These are phyloP conservation scores for Babesia caballi DNA, from an alignment of 169 alveolate genomes.

Conservation along the genomic window DNA sequence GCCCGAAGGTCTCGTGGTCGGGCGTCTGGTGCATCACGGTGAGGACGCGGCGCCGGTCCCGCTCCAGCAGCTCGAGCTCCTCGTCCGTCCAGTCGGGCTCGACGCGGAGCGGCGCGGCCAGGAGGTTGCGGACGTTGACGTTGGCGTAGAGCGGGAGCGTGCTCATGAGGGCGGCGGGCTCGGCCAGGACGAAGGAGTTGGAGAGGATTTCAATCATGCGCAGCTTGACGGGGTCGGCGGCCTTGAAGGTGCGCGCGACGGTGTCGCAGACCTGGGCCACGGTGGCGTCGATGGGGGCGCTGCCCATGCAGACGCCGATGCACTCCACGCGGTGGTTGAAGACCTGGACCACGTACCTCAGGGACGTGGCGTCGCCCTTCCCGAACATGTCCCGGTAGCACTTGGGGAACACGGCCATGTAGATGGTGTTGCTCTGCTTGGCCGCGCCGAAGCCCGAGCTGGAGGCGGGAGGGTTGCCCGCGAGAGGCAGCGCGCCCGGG, in stretches of 20 bases:
- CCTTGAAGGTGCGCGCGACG: background rate
- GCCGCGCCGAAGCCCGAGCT: background rate
- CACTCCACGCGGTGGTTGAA: slow-evolving; percentile 52
- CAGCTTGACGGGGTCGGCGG: background rate
- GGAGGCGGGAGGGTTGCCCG: background rate
- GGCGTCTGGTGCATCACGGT: slow-evolving; percentile 65
- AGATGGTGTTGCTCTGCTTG: slow-evolving; percentile 21
- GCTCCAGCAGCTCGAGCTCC: slow-evolving; percentile 52
- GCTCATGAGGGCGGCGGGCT: slow-evolving; percentile 5
- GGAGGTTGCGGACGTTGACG: slow-evolving; percentile 52
- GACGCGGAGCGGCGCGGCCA: slow-evolving; percentile 72
- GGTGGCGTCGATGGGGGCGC: slow-evolving; percentile 20
- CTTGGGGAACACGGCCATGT: slow-evolving; percentile 46
- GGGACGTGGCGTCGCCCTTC: slow-evolving; percentile 4
- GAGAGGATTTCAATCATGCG: slow-evolving; percentile 33
- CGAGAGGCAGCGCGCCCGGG: background rate
- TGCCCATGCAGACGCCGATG: slow-evolving; percentile 46
- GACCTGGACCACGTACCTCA: slow-evolving; percentile 44
- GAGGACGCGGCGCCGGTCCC: slow-evolving; percentile 8
- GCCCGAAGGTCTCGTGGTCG: slow-evolving; percentile 63
- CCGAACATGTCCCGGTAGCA: slow-evolving; percentile 13
- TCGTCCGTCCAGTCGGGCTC: slow-evolving; percentile 75
- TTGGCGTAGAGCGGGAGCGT: slow-evolving; percentile 56
- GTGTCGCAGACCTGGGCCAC: slow-evolving; percentile 42
- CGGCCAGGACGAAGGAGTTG: slow-evolving; percentile 23